These are phyloP conservation scores for Conringia planisiliqua DNA, from an alignment of 345 rosid species.

Conservation along the genomic window DNA sequence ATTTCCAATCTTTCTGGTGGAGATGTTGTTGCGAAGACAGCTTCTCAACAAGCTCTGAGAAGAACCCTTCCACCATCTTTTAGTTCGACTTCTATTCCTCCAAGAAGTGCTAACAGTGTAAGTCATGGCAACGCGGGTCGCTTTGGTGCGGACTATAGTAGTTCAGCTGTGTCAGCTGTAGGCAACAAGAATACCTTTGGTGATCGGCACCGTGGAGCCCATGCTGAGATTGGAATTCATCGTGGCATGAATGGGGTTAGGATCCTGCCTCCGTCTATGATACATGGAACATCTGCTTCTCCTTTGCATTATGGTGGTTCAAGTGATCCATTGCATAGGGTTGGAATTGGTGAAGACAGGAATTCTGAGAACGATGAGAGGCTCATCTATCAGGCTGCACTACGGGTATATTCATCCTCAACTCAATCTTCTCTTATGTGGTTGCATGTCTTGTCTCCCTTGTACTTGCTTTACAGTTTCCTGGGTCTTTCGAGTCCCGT, in stretches of 20 bases:
- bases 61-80: constrained; percentile 67
- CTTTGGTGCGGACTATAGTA: constrained; percentile 34
- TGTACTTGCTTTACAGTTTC: constrained; percentile 2
- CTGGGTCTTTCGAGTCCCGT: constrained; percentile 2
- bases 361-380: constrained; percentile 60
- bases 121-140: constrained; percentile 37
- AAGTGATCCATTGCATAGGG: constrained; percentile 44
- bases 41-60: constrained; percentile 62
- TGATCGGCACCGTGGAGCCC: constrained; percentile 42
- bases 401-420: constrained; percentile 61
- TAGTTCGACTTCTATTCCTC: constrained; percentile 26
- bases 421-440: neutral
- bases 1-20: constrained; percentile 47
- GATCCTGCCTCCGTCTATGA: constrained; percentile 61
- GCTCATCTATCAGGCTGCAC: constrained; percentile 83
- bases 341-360: constrained; percentile 55
- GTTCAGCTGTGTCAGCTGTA: constrained; percentile 25
- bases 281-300: constrained; percentile 45
- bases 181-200: constrained; percentile 28
- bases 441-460: neutral
- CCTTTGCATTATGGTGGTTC: constrained; percentile 44
- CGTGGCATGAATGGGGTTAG: constrained; percentile 61
- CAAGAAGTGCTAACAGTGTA: constrained; percentile 25
- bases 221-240: constrained; percentile 43
- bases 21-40: constrained; percentile 48